These are phyloP conservation scores for Cucumis hystrix DNA, from an alignment of 306 rosid species.

Conservation along the genomic window DNA sequence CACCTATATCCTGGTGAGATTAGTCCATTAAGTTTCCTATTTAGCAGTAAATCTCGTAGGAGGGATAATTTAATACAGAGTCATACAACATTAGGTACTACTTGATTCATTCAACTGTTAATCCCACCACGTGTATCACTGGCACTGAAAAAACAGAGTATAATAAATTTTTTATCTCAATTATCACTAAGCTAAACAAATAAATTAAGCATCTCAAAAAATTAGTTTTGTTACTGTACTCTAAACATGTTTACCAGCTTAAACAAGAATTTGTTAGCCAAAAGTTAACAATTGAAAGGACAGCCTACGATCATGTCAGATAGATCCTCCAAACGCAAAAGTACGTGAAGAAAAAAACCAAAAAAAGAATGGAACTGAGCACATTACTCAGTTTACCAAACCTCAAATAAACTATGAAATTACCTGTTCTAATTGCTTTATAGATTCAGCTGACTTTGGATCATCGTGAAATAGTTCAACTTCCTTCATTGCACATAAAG, in stretches of 20 bases:
- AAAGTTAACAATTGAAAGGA: not conserved
- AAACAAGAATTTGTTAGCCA: not conserved
- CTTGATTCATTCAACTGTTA: not conserved
- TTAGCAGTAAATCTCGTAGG: not conserved
- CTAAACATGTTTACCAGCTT: not conserved
- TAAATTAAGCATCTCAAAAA: not conserved
- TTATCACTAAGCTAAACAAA: not conserved
- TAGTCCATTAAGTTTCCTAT: not conserved
- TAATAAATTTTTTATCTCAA: not conserved
- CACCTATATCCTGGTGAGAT: not conserved
- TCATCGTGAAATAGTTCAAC: conserved; percentile 77
- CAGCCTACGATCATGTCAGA: not conserved
- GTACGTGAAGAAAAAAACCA: not conserved
- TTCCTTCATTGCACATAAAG: conserved; percentile 99
- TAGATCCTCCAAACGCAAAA: not conserved
- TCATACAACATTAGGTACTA: not conserved
- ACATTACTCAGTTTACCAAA: not conserved
- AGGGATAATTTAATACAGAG: not conserved
- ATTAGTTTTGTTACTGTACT: not conserved
- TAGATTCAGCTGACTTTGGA: conserved; percentile 82
- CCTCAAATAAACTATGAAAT: not conserved
- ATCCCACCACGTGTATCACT: not conserved
- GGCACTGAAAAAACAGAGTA: not conserved
- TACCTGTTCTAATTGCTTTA: conserved; percentile 94
- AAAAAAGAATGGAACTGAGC: not conserved